Evolutionary conservation across 1,139 yeast genomes (phyloP), one percentile per base, ranked within the genome.

Genomic region (Pichia sp.): DNA sequence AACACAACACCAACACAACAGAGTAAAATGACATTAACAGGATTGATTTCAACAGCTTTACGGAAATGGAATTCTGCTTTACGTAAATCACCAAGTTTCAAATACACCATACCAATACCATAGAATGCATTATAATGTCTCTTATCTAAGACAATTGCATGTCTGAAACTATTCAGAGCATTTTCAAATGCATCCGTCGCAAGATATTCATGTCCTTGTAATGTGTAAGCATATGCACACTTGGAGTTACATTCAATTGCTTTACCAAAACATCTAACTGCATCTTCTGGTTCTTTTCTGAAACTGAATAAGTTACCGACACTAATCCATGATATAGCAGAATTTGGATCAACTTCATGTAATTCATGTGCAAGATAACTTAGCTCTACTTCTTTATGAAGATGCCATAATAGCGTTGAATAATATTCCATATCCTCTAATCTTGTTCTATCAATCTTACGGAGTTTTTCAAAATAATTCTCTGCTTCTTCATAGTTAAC

Each of bases 1-100:
- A 88, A 70, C 21, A 91, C 95, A 85, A 91, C 88, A 12, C 99
- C 99, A 50, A 91, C 83, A 65, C 98, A 93, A 65, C 97, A 91
- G 6, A 90, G 81, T 57, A 94, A 73, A 36, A 94, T 91, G 7
- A 89, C 87, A 65, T 94, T 94, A 38, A 85, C 84, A 1, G 98
- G 97, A 61, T 93, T 93, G 46, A 93, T 88, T 36, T 85, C 79
- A 18, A 88, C 80, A 0, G 99, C 99, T 59, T 85, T 86, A 44
- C 89, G 72, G 70, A 93, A 90, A 66, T 90, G 96, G 53, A 82
- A 78, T 58, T 90, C 93, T 0, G 99, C 96, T 60, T 83, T 81
- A 39, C 77, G 81, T 58, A 82, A 82, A 59, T 89, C 91, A 4
- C 97, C 98, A 46, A 90, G 69, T 58, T 90, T 87, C 64, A 90